Conservation (phyloP, 495 filamentous ascomycete genomes). For the Aspergillus taichungensis region DNA sequence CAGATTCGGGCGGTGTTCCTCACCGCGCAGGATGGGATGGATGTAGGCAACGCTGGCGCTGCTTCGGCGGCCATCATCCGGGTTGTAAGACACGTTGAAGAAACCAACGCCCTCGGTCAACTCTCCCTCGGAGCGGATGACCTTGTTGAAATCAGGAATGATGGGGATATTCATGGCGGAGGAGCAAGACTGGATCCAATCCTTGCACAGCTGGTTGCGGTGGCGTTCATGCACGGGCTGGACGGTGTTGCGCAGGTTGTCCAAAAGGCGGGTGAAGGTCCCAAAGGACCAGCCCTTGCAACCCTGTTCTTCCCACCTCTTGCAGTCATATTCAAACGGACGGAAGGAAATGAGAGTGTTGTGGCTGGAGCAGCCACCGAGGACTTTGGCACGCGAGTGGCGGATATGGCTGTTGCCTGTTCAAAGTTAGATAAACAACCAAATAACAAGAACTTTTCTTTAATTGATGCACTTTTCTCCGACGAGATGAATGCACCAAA, state of each 20-base stretch:
- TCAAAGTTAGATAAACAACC: conserved; percentile 1
- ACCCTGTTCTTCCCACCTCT: conserved; percentile 62
- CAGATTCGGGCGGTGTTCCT: conserved; percentile 68
- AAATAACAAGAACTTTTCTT: conserved; percentile 3
- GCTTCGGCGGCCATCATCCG: conserved; percentile 66
- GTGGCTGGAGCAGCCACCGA: conserved; percentile 80
- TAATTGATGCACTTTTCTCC: neutral
- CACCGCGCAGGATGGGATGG: conserved; percentile 69
- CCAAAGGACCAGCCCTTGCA: conserved; percentile 72
- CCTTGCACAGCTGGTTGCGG: conserved; percentile 74
- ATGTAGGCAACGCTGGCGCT: conserved; percentile 81
- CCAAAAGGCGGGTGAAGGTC: conserved; percentile 63
- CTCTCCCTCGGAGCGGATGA: conserved; percentile 58
- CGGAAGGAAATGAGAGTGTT: conserved; percentile 83
- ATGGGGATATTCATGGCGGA: conserved; percentile 65
- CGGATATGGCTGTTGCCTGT: conserved; percentile 74
- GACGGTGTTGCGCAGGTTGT: conserved; percentile 68
- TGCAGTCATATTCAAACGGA: conserved; percentile 71
- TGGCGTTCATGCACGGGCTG: conserved; percentile 70
- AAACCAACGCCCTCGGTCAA: conserved; percentile 69
- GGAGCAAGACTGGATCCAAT: conserved; percentile 71
- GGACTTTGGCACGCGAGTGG: conserved; percentile 75
- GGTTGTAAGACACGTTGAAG: conserved; percentile 78
- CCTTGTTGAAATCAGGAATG: conserved; percentile 71
- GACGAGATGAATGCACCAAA: neutral